Percentiles rank a stretch among this genome's conserved stretches.
phyloP scores from a whole-genome alignment of 805 yeast species.

The Metschnikowia henanensis region DNA sequence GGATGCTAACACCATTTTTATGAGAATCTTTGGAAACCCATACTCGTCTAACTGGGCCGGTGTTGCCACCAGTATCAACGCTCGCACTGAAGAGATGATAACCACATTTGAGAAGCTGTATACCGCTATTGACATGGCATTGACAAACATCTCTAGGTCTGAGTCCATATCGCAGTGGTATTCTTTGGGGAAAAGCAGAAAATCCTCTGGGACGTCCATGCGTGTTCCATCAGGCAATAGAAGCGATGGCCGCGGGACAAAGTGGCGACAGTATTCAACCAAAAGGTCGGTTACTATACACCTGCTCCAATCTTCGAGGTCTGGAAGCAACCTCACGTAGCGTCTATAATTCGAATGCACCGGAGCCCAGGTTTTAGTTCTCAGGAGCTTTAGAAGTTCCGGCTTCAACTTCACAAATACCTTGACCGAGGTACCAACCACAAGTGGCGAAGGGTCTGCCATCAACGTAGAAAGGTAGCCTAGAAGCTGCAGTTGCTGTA shows the following conservation, averaged over 20 bases:
- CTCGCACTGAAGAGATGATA: slow-evolving; percentile 57
- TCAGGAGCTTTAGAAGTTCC: slow-evolving; percentile 6
- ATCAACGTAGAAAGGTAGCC: slow-evolving; percentile 53
- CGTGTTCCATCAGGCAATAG: slow-evolving; percentile 28
- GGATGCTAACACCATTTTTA: slow-evolving; percentile 39
- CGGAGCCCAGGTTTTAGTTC: slow-evolving; percentile 51
- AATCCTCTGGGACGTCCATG: slow-evolving; percentile 41
- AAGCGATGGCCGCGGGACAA: slow-evolving; percentile 54
- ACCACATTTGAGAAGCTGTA: slow-evolving; percentile 59
- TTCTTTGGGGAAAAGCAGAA: slow-evolving; percentile 22
- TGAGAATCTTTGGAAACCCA: slow-evolving; percentile 50
- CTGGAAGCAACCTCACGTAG: slow-evolving; percentile 45
- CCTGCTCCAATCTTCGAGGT: slow-evolving; percentile 77
- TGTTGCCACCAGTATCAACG: slow-evolving; percentile 58
- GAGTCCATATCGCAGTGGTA: slow-evolving; percentile 47
- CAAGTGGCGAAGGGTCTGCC: slow-evolving; percentile 64
- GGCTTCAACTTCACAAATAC: slow-evolving; percentile 48
- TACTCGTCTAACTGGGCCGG: slow-evolving; percentile 49
- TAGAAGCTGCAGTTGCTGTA: slow-evolving; percentile 49
- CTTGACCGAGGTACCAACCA: slow-evolving; percentile 67
- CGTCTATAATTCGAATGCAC: slow-evolving; percentile 72
- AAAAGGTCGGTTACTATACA: slow-evolving; percentile 57
- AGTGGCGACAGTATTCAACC: slow-evolving; percentile 63
- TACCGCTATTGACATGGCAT: slow-evolving; percentile 45
- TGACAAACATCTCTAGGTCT: slow-evolving; percentile 58